A percentile compares a stretch with the other conserved stretches of the same genome.
Conservation (phyloP, 2,329 filamentous ascomycete genomes). For the Colletotrichum eleusines region DNA sequence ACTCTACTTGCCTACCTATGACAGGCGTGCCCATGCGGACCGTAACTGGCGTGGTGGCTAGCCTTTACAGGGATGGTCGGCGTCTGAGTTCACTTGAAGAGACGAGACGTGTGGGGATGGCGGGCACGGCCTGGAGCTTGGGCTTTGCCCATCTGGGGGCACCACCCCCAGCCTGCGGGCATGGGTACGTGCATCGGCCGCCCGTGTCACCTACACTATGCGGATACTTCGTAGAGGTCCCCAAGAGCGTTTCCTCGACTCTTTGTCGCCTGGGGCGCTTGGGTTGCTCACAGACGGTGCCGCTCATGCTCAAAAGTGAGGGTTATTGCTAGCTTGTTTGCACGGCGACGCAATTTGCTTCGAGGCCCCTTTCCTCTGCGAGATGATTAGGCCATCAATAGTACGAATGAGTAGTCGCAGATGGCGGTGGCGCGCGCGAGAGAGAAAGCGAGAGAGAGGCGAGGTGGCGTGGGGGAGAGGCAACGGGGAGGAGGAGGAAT, state of each 20-base stretch:
- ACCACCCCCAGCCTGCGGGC: conserved; percentile 22
- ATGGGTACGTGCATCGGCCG: conserved; percentile 33
- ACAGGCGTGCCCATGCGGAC: conserved; percentile 32
- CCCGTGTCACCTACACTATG: conserved; percentile 20
- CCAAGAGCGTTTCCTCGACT: background rate
- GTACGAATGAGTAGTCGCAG: background rate
- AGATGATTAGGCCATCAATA: conserved; percentile 1
- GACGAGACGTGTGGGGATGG: conserved; percentile 37
- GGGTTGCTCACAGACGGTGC: conserved; percentile 21
- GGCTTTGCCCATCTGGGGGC: conserved; percentile 23
- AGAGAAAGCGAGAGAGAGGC: background rate
- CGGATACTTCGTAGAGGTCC: background rate
- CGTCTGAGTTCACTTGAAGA: conserved; percentile 29
- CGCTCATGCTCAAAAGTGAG: conserved; percentile 13
- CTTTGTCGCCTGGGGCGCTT: conserved; percentile 9
- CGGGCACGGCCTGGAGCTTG: conserved; percentile 38
- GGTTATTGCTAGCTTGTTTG: conserved; percentile 14
- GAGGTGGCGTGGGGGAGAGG: background rate
- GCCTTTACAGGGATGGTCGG: conserved; percentile 29
- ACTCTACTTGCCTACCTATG: conserved; percentile 18
- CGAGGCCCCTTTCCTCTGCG: conserved; percentile 4
- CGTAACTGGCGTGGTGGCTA: conserved; percentile 25
- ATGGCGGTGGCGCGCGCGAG: background rate
- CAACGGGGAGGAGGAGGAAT: background rate
- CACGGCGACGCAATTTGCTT: conserved; percentile 21